Percentiles rank a stretch among this genome's conserved stretches.
Evolutionary conservation across 106 monocot genomes (phyloP).

Genomic region (Vanilla planifolia): DNA sequence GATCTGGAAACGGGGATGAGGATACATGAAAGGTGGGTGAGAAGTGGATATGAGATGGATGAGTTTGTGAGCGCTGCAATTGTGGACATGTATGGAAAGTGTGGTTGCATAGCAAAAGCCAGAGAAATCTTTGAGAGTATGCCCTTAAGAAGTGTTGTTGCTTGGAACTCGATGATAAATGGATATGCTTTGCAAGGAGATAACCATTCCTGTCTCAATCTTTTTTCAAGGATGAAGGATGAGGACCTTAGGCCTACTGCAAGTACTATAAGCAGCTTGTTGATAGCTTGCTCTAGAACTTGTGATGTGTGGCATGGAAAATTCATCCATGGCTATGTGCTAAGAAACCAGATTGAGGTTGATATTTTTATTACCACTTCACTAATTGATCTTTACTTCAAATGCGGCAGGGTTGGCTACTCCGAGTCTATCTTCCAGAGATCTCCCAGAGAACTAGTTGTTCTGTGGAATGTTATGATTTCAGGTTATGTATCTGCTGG

Average conservation of each 20-base stretch:
- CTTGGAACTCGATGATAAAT: conserved; percentile 68
- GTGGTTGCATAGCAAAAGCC: conserved; percentile 37
- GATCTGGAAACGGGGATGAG: conserved; percentile 40
- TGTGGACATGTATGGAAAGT: conserved; percentile 78
- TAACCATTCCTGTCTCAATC: conserved; percentile 26
- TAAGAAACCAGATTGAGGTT: conserved; percentile 34
- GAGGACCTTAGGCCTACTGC: conserved; percentile 41
- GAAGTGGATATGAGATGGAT: conserved; percentile 27
- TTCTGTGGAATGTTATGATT: conserved; percentile 80
- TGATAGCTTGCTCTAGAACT: conserved; percentile 45
- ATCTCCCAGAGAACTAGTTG: conserved; percentile 27
- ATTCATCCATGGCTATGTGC: conserved; percentile 47
- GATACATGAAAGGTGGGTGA: conserved; percentile 40
- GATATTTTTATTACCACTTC: conserved; percentile 50
- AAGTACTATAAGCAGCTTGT: conserved; percentile 56
- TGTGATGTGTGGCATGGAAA: conserved; percentile 37
- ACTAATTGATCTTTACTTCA: conserved; percentile 64
- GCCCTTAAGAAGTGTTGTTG: conserved; percentile 29
- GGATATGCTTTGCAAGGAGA: conserved; percentile 47
- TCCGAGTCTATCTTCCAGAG: conserved; percentile 33
- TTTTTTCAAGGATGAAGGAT: conserved; percentile 40
- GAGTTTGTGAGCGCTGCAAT: conserved; percentile 45
- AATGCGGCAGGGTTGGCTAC: conserved; percentile 33
- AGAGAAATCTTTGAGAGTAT: conserved; percentile 56
- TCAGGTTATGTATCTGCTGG: conserved; percentile 49